A percentile compares a stretch with the other conserved stretches of the same genome.
Evolutionary conservation across 73 alveolate genomes (phyloP).

Genomic region (Paramecium sexaurelia): DNA sequence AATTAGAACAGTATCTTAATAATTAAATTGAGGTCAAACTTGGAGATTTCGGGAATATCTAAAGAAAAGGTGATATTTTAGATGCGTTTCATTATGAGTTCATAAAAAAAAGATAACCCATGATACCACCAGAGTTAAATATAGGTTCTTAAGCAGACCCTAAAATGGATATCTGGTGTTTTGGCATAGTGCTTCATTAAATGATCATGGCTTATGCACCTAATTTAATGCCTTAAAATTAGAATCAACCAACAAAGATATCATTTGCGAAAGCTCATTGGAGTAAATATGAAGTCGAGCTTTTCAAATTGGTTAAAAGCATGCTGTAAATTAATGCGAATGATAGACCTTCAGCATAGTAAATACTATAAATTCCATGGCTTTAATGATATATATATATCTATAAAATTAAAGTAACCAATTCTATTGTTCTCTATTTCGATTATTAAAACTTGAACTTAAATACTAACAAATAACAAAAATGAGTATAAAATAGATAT

Average conservation of each 20-base stretch:
- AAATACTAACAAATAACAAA: not conserved
- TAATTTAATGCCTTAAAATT: conserved; percentile 2
- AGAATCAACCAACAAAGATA: not conserved
- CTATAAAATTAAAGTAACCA: not conserved
- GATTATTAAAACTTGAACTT: not conserved
- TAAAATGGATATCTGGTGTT: conserved; percentile 36
- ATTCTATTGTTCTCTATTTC: not conserved
- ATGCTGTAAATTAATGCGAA: conserved; percentile 15
- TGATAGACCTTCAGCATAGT: not conserved
- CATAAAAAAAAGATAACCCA: conserved; percentile 23
- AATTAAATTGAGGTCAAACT: not conserved
- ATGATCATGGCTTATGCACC: conserved; percentile 37
- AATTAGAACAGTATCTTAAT: conserved; percentile 24
- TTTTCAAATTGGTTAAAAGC: not conserved
- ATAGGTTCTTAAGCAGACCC: not conserved
- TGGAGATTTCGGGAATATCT: conserved; percentile 49
- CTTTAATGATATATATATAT: conserved; percentile 30
- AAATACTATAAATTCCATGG: conserved; percentile 41
- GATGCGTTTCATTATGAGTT: conserved; percentile 18
- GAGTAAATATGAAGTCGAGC: conserved; percentile 24
- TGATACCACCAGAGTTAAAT: conserved; percentile 34
- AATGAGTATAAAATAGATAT: not conserved
- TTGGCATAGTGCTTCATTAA: conserved; percentile 23
- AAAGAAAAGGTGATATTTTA: conserved; percentile 13
- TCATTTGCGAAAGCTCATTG: conserved; percentile 11